Conservation (phyloP, 805 yeast genomes). For the Kodamaea restingae region DNA sequence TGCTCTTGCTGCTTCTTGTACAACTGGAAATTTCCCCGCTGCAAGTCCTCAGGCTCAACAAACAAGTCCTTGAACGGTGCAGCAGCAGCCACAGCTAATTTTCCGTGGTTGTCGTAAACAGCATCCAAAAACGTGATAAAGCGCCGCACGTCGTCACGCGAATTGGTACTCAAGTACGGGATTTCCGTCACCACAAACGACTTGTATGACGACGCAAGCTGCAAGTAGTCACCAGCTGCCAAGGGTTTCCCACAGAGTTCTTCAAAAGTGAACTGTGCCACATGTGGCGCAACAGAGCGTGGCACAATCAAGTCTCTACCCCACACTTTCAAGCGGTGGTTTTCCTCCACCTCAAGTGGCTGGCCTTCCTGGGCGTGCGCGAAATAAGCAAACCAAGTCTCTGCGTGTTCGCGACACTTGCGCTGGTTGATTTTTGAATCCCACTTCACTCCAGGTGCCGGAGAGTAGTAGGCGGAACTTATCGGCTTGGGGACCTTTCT, state of each 20-base stretch:
- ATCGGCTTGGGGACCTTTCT: constrained; percentile 82
- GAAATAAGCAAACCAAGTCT: constrained; percentile 76
- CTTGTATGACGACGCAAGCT: constrained; percentile 70
- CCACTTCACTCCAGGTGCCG: constrained; percentile 59
- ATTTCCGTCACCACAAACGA: constrained; percentile 89
- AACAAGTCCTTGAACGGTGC: constrained; percentile 81
- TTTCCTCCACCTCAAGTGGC: constrained; percentile 12
- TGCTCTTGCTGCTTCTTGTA: constrained; percentile 38
- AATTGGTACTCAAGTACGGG: constrained; percentile 74
- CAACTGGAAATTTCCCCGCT: constrained; percentile 43
- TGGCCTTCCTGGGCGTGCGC: constrained; percentile 33
- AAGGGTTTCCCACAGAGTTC: constrained; percentile 83
- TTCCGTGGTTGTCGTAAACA: constrained; percentile 85
- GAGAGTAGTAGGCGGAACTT: constrained; percentile 72
- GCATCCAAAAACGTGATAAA: constrained; percentile 95
- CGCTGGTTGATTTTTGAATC: constrained; percentile 46
- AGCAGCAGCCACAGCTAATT: constrained; percentile 84
- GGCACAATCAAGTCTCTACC: constrained; percentile 83
- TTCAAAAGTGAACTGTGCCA: constrained; percentile 85
- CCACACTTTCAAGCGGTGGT: constrained; percentile 61
- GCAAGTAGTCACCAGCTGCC: constrained; percentile 92
- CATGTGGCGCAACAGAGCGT: constrained; percentile 65
- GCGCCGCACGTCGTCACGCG: constrained; percentile 80
- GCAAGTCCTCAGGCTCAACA: constrained; percentile 70
- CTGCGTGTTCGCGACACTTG: constrained; percentile 57